Evolutionary conservation across 2,329 filamentous ascomycete genomes (phyloP).

Genomic region (Bipolaris cookei): DNA sequence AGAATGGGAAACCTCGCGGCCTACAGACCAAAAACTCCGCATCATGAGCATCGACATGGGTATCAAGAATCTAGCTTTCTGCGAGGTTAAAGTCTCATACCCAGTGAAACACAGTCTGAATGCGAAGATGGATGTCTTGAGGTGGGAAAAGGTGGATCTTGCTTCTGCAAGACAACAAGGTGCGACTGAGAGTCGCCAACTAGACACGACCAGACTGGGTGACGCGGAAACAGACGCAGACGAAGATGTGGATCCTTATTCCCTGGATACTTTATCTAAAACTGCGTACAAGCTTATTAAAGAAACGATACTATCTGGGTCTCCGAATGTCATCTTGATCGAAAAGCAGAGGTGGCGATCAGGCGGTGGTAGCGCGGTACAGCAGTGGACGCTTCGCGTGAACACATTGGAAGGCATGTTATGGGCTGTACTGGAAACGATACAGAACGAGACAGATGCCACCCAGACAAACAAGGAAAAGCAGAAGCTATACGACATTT

Average conservation of each 20-base stretch:
- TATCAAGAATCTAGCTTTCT: conserved; percentile 79
- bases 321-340: conserved; percentile 74
- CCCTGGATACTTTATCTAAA: conserved; percentile 60
- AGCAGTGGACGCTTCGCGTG: conserved; percentile 83
- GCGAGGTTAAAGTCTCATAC: conserved; percentile 59
- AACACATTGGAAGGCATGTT: conserved; percentile 85
- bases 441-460: not conserved
- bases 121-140: conserved; percentile 33
- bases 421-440: conserved; percentile 63
- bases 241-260: conserved; percentile 53
- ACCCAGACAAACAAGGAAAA: not conserved
- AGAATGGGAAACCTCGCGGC: conserved; percentile 2
- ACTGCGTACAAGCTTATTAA: conserved; percentile 63
- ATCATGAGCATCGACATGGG: conserved; percentile 85
- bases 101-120: conserved; percentile 6
- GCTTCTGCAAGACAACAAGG: conserved; percentile 7
- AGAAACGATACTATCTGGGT: conserved; percentile 57
- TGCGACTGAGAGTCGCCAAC: not conserved
- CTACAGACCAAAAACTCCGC: conserved; percentile 35
- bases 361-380: conserved; percentile 67
- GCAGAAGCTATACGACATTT: conserved; percentile 23
- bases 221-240: conserved; percentile 10
- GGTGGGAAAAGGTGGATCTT: conserved; percentile 45
- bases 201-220: not conserved
- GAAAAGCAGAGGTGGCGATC: conserved; percentile 70